phyloP scores from a whole-genome alignment of 768 basidiomycete genomes.

The Amanita muscaria region DNA sequence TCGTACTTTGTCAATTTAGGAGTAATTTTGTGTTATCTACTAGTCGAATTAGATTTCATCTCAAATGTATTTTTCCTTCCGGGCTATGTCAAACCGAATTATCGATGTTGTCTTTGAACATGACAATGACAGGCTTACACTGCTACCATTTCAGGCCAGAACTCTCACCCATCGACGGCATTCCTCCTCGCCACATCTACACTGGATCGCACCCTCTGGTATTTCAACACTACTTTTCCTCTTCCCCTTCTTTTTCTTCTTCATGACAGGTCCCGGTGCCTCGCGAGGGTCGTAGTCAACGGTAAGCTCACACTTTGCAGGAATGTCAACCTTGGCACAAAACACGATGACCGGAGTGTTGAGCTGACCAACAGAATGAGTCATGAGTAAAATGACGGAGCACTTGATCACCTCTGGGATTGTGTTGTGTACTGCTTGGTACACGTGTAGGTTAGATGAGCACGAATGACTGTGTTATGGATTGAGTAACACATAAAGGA shows the following conservation, averaged over 20 bases:
- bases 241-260: background rate
- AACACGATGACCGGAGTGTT: slow-evolving; percentile 59
- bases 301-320: slow-evolving; percentile 45
- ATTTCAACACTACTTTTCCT: slow-evolving; percentile 3
- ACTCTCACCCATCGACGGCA: slow-evolving; percentile 31
- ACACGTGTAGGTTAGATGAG: slow-evolving; percentile 47
- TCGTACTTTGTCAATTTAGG: too few relatives aligned
- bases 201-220: slow-evolving; percentile 23
- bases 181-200: slow-evolving; percentile 26
- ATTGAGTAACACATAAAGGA: background rate
- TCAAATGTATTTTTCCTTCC: too few relatives aligned
- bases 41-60: too few relatives aligned
- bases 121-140: too few relatives aligned
- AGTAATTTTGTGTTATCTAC: too few relatives aligned
- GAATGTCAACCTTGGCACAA: slow-evolving; percentile 39
- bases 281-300: slow-evolving; percentile 54
- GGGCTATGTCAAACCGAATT: too few relatives aligned
- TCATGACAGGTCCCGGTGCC: background rate
- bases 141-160: background rate
- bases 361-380: too few relatives aligned
- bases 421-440: slow-evolving; percentile 54
- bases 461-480: slow-evolving; percentile 55
- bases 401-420: slow-evolving; percentile 40
- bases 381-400: background rate
- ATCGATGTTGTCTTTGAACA: too few relatives aligned